phyloP scores from a whole-genome alignment of 345 rosid genomes.

The Dipteronia dyeriana region DNA sequence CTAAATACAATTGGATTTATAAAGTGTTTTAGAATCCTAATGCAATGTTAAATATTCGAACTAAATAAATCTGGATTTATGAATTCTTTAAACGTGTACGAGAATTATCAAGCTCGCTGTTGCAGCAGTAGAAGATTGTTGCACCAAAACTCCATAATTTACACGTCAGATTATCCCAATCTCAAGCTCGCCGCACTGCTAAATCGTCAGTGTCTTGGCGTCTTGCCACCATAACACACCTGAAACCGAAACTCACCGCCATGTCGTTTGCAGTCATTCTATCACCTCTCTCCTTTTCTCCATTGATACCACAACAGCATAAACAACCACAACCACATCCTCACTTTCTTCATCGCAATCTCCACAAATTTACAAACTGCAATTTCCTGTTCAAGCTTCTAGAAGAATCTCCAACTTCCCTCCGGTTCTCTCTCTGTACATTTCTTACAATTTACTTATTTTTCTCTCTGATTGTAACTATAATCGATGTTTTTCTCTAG shows the following conservation, averaged over 20 bases:
- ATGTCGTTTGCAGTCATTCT: slow-evolving; percentile 33
- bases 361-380: slow-evolving; percentile 14
- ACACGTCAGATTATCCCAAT: too few relatives aligned
- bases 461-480: not conserved
- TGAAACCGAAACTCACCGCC: slow-evolving; percentile 9
- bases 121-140: too few relatives aligned
- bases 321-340: not conserved
- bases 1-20: too few relatives aligned
- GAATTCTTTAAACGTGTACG: too few relatives aligned
- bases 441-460: not conserved
- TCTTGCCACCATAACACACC: not conserved
- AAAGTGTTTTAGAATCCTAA: too few relatives aligned
- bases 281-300: slow-evolving; percentile 18
- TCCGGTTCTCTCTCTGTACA: slow-evolving; percentile 10
- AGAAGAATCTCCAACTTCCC: slow-evolving; percentile 24
- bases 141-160: too few relatives aligned
- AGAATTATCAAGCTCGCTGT: too few relatives aligned
- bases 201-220: too few relatives aligned
- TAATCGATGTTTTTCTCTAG: slow-evolving; percentile 6
- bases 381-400: slow-evolving; percentile 28
- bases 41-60: too few relatives aligned
- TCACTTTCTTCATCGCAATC: not conserved
- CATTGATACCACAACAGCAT: not conserved
- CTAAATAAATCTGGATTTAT: too few relatives aligned
- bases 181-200: too few relatives aligned